Percentiles rank a stretch among this genome's conserved stretches.
Conservation (phyloP, 441 rosid genomes). For the Flueggea neowawraea region DNA sequence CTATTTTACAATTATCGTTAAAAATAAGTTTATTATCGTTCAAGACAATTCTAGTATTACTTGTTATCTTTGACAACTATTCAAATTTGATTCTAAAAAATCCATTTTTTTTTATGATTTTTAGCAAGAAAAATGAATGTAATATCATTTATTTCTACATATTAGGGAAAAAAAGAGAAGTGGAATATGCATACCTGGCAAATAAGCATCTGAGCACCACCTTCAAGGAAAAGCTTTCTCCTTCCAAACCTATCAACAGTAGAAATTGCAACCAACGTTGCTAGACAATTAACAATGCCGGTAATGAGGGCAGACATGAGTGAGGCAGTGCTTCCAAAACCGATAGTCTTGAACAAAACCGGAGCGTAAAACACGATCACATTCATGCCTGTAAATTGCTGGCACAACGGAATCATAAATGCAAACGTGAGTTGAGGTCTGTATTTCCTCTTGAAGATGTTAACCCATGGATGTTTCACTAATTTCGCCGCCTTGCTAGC, state of each 20-base stretch:
- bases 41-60: too few species aligned
- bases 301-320: constrained; percentile 49
- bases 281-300: constrained; percentile 37
- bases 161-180: too few species aligned
- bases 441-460: constrained; percentile 36
- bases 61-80: too few species aligned
- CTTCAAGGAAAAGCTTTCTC: constrained; percentile 42
- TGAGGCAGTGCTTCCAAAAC: constrained; percentile 45
- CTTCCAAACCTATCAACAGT: constrained; percentile 47
- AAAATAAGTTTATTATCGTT: too few species aligned
- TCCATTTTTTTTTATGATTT: too few species aligned
- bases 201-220: constrained; percentile 49
- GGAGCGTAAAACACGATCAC: constrained; percentile 61
- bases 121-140: background rate
- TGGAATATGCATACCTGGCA: constrained; percentile 27
- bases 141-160: background rate
- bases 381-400: constrained; percentile 56
- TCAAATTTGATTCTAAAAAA: too few species aligned
- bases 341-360: constrained; percentile 44
- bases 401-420: constrained; percentile 44
- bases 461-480: constrained; percentile 48
- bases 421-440: constrained; percentile 49
- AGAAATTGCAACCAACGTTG: constrained; percentile 42
- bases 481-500: constrained; percentile 41
- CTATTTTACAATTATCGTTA: too few species aligned